Percentiles rank a stretch among this genome's conserved stretches.
Conservation (phyloP, 768 basidiomycete genomes). For the Flagelloscypha sp. region DNA sequence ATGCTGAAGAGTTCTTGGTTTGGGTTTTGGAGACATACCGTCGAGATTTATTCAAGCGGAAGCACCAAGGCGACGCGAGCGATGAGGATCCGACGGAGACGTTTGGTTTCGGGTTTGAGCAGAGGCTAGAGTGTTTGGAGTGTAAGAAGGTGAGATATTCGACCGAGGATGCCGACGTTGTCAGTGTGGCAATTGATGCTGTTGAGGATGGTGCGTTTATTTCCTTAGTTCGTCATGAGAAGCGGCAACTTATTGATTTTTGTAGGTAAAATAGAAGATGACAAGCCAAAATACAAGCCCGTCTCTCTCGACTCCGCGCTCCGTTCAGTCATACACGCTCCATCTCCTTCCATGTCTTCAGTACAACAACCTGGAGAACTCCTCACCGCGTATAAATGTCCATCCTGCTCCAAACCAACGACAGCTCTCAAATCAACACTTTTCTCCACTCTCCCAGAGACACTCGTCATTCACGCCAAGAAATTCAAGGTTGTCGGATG, state of each 20-base stretch:
- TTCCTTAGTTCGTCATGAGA: too few species aligned
- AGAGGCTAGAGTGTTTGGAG: conserved; percentile 71
- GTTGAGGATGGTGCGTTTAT: conserved; percentile 43
- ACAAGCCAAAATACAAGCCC: conserved; percentile 53
- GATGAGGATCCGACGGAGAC: conserved; percentile 68
- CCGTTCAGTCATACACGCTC: too few species aligned
- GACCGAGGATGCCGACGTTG: conserved; percentile 61
- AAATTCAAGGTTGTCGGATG: conserved; percentile 95
- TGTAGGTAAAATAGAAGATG: conserved; percentile 40
- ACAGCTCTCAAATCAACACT: too few species aligned
- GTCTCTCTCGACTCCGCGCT: too few species aligned
- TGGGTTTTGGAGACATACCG: background rate
- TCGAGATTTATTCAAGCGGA: conserved; percentile 3
- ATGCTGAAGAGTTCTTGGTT: conserved; percentile 87
- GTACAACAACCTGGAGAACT: too few species aligned
- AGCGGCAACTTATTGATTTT: too few species aligned
- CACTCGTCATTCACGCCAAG: conserved; percentile 82
- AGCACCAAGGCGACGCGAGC: too few species aligned
- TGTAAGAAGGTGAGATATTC: conserved; percentile 78
- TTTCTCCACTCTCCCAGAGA: conserved; percentile 85
- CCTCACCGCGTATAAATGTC: too few species aligned
- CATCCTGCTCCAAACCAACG: too few species aligned
- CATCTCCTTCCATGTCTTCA: too few species aligned
- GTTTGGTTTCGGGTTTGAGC: conserved; percentile 81
- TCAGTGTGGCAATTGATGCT: conserved; percentile 78